A percentile compares a stretch with the other conserved stretches of the same genome.
Evolutionary conservation across 163 green algal genomes (phyloP).

Genomic region (Coccomyxa subellipsoidea): DNA sequence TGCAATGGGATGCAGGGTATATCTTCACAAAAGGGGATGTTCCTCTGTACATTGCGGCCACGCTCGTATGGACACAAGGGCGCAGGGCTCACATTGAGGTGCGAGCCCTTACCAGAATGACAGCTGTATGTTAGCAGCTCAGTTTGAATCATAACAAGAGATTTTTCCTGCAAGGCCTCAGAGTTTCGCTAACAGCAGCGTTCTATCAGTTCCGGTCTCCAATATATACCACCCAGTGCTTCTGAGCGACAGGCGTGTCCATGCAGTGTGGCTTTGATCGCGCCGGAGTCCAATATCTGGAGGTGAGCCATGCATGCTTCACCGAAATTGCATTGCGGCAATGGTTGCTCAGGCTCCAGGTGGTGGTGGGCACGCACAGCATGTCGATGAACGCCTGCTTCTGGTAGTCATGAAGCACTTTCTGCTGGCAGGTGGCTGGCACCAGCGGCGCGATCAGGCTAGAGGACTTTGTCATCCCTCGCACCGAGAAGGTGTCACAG

Average conservation of each 20-base stretch:
- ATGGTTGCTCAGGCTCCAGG: no score
- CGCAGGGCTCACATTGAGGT: constrained; percentile 1
- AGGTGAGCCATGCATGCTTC: not conserved
- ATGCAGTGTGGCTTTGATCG: constrained; percentile 40
- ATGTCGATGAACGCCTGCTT: not conserved
- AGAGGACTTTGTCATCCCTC: constrained; percentile 46
- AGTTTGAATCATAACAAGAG: not conserved
- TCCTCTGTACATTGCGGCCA: constrained; percentile 36
- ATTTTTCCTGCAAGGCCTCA: no score
- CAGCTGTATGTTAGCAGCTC: no score
- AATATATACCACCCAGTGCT: no score
- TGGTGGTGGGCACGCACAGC: no score
- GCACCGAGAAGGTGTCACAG: constrained; percentile 9
- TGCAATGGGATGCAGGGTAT: constrained; percentile 11
- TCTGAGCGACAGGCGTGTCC: not conserved
- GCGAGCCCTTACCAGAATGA: no score
- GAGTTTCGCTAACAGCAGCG: no score
- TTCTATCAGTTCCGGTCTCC: no score
- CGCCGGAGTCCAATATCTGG: not conserved
- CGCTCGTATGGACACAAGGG: constrained; percentile 42
- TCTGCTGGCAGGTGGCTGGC: constrained; percentile 19
- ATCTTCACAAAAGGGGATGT: constrained; percentile 42
- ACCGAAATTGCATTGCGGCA: not conserved
- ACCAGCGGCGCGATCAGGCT: constrained; percentile 29
- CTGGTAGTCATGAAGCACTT: not conserved